Conservation (phyloP, 495 filamentous ascomycete genomes). For the Penicillium chermesinum region DNA sequence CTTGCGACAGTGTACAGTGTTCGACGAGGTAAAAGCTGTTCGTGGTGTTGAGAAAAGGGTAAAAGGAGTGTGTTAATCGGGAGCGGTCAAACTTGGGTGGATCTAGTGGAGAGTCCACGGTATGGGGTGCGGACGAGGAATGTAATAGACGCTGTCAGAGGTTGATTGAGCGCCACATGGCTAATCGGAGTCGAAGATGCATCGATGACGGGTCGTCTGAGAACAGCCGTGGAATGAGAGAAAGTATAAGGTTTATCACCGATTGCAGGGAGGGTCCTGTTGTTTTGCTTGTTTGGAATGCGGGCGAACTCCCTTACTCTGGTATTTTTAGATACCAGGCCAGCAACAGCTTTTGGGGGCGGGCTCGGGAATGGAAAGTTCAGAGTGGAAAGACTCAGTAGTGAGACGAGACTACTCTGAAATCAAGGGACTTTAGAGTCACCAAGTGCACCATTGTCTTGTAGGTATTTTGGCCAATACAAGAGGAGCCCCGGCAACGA, state of each 20-base stretch:
- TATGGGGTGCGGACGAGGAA: slow-evolving; percentile 12
- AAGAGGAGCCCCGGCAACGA: background rate
- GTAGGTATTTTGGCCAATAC: background rate
- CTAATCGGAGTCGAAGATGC: slow-evolving; percentile 15
- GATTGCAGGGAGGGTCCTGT: slow-evolving; percentile 15
- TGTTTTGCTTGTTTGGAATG: slow-evolving; percentile 20
- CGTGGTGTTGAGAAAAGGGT: slow-evolving; percentile 2
- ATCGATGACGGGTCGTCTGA: slow-evolving; percentile 16
- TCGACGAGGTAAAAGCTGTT: background rate
- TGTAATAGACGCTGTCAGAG: slow-evolving; percentile 20
- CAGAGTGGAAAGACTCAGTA: background rate
- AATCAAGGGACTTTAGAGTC: background rate
- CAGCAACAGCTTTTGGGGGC: slow-evolving; percentile 5
- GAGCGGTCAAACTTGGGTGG: slow-evolving; percentile 30
- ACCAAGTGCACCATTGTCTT: background rate
- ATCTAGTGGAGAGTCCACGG: slow-evolving; percentile 13
- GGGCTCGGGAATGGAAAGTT: slow-evolving; percentile 11
- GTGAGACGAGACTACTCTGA: background rate
- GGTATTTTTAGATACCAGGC: slow-evolving; percentile 25
- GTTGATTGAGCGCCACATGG: slow-evolving; percentile 27
- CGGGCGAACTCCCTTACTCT: slow-evolving; percentile 21
- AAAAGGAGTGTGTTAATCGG: slow-evolving; percentile 16
- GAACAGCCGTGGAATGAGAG: slow-evolving; percentile 17
- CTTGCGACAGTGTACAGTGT: background rate
- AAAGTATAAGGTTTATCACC: slow-evolving; percentile 9